Evolutionary conservation across 768 basidiomycete species (phyloP).

Genomic region (Peribolospora baueri): DNA sequence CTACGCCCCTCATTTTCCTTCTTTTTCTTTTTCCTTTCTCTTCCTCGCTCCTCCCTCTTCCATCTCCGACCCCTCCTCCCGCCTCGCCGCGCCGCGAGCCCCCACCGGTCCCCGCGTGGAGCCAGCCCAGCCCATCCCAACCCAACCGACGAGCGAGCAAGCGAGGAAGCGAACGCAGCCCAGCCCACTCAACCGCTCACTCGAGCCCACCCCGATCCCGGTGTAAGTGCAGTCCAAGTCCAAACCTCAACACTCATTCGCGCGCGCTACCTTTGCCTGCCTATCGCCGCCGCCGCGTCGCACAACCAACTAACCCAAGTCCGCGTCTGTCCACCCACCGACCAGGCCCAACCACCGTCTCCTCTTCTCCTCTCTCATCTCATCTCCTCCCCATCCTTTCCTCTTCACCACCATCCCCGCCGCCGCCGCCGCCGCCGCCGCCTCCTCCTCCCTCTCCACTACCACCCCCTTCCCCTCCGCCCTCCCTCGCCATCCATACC

Average conservation of each 20-base stretch:
- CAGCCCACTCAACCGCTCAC: not conserved
- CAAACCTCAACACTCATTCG: too few species aligned
- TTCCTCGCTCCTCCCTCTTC: not conserved
- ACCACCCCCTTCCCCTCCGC: too few species aligned
- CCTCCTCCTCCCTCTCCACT: not conserved
- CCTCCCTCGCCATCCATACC: not conserved
- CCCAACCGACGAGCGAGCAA: not conserved
- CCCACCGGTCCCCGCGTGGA: not conserved
- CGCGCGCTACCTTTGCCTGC: too few species aligned
- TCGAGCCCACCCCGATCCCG: not conserved
- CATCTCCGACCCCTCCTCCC: not conserved
- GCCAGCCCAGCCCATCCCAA: not conserved
- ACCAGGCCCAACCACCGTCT: not conserved
- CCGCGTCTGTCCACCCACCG: not conserved
- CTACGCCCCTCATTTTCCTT: too few species aligned
- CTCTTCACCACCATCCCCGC: conserved; percentile 3
- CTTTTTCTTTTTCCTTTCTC: too few species aligned
- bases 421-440: conserved; percentile 5
- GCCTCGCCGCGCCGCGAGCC: not conserved
- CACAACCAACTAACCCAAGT: too few species aligned
- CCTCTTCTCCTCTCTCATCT: too few species aligned
- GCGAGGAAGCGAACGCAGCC: not conserved
- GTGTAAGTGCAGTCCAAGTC: too few species aligned
- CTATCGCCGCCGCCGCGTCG: too few species aligned
- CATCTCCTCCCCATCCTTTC: not conserved